Base-by-base conservation (phyloP, 169 alveolate genomes). In the Plasmodium billcollinsi region DNA sequence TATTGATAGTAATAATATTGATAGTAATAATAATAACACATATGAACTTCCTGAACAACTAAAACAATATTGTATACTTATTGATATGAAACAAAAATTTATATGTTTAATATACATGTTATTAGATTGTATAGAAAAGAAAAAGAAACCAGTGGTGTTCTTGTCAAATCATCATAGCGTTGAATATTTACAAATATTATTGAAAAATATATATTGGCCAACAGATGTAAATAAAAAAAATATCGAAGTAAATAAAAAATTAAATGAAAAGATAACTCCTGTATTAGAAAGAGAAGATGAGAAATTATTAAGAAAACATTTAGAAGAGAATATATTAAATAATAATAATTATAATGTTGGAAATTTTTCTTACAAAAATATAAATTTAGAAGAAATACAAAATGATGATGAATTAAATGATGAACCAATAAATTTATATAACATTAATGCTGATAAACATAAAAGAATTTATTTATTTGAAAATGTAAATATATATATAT, bases 91-190 rank as follows among this genome's bases (percentile, higher is more conserved):
- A 18, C 62, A 65, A 2, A 76, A 76, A 49, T 76, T 76, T 26
- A 29, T 43, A 0, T 65, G 89, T 52, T 58, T 76, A 24, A n/a
- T 70, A 15, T 66, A 73, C 11, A 59, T 61, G 62, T 2, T 74
- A n/a, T 39, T 67, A 24, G 71, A 73, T 2, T 70, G 92, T 18
- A 39, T 66, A 52, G 21, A 70, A 14, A 45, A 70, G 45, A 75
- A 62, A 21, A 26, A 50, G 8, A 63, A 90, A 80, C 73, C 88
- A 39, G 75, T 94, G 39, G 75, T 94, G 6, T 94, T 94, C 63
- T 93, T 93, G 3, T 95, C 96, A 24, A 94, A 94, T 67, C 91
- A 94, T 15, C 89, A 88, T 56, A 78, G 95, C 24, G 96, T 93
- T 15, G 93, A 72, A 18, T 94, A 73, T 58, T 66, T 93, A 49